Conservation (phyloP, 2,329 filamentous ascomycete species). For the Monilinia aucupariae region DNA sequence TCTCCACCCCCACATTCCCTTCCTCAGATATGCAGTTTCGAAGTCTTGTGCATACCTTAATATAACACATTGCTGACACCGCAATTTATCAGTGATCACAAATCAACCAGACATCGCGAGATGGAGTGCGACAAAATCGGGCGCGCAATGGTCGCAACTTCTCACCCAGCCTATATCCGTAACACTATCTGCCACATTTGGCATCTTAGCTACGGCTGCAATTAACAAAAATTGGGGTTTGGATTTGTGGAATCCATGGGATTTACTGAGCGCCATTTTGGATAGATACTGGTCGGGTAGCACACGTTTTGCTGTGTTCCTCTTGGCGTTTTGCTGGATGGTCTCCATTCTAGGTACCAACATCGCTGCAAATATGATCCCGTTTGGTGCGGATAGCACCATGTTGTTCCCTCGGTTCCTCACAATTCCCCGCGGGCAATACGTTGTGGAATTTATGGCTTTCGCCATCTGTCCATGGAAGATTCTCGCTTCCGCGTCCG, state of each 20-base stretch:
- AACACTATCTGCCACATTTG: constrained; percentile 23
- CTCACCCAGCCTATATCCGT: constrained; percentile 31
- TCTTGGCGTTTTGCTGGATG: constrained; percentile 48
- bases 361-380: constrained; percentile 52
- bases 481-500: constrained; percentile 52
- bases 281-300: constrained; percentile 33
- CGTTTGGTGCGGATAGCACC: constrained; percentile 49
- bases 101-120: constrained; percentile 44
- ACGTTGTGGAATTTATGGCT: constrained; percentile 47
- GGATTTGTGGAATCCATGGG: constrained; percentile 42
- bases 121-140: constrained; percentile 31
- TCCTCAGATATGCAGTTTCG: too few species aligned
- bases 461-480: constrained; percentile 60
- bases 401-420: constrained; percentile 49
- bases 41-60: not conserved
- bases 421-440: constrained; percentile 51
- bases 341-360: constrained; percentile 51
- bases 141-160: constrained; percentile 41
- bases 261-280: constrained; percentile 39
- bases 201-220: constrained; percentile 32
- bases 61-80: not conserved
- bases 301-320: constrained; percentile 39
- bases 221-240: constrained; percentile 36
- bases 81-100: constrained; percentile 32
- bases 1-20: not conserved